phyloP scores from a whole-genome alignment of 2,329 filamentous ascomycete genomes.

The Aspergillus sp. region DNA sequence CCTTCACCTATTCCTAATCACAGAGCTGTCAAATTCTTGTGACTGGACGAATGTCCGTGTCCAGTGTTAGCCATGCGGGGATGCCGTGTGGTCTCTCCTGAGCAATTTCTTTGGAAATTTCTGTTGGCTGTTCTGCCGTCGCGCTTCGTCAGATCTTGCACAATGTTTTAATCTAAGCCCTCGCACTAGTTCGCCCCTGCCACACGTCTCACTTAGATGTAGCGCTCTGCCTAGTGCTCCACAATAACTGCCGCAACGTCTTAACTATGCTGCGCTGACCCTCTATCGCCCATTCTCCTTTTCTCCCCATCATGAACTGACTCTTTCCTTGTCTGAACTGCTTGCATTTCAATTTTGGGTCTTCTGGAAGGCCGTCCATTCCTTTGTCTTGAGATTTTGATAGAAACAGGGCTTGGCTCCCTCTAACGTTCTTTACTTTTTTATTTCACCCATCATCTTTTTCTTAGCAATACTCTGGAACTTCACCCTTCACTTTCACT shows the following conservation, averaged over 20 bases:
- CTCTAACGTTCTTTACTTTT: slow-evolving; percentile 16
- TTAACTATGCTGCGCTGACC: slow-evolving; percentile 7
- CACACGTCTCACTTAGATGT: slow-evolving; percentile 19
- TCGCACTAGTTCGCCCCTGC: slow-evolving; percentile 18
- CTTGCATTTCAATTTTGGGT: slow-evolving; percentile 23
- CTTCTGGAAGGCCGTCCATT: slow-evolving; percentile 46
- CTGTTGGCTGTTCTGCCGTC: slow-evolving; percentile 16
- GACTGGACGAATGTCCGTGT: slow-evolving; percentile 8
- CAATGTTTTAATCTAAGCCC: slow-evolving; percentile 18
- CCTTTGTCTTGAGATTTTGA: slow-evolving; percentile 26
- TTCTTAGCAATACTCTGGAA: background rate
- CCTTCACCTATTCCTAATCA: slow-evolving; percentile 5
- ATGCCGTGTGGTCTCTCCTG: slow-evolving; percentile 7
- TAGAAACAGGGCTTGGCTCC: slow-evolving; percentile 17
- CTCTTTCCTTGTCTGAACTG: slow-evolving; percentile 24
- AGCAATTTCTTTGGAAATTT: slow-evolving; percentile 13
- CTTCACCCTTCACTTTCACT: slow-evolving; percentile 5
- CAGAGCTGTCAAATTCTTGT: slow-evolving; percentile 12
- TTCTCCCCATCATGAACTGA: slow-evolving; percentile 13
- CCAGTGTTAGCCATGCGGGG: slow-evolving; percentile 1
- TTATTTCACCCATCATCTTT: background rate
- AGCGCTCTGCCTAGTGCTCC: slow-evolving; percentile 20
- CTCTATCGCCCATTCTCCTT: slow-evolving; percentile 16
- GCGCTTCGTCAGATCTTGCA: slow-evolving; percentile 18
- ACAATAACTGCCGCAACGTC: slow-evolving; percentile 18